Evolutionary conservation across 345 rosid species (phyloP), one percentile per base, ranked within the genome.

Genomic region (Zanthoxylum bungeanum): DNA sequence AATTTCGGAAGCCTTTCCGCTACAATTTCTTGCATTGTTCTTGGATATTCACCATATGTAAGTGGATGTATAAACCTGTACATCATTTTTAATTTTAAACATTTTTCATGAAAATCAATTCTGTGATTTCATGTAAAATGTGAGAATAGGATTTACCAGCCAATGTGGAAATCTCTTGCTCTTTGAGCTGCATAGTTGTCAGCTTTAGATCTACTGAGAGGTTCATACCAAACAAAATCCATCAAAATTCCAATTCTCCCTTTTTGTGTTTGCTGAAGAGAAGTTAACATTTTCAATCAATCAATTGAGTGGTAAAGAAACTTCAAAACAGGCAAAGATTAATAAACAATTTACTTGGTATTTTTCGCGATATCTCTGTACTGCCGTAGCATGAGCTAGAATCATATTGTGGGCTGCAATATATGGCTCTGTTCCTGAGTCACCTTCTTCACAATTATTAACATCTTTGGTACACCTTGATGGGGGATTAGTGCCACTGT

Each of bases 161-260:
- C 94, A 68, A 85, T 28, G 69, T 89, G 92, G 24, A 89, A 89
- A 66, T 89, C 94, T 76, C 91, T 82, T 21, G 90, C 90, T 76
- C 91, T 84, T 69, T 87, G 90, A 70, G 90, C 90, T 28, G 94
- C 91, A 58, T 79, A 61, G 36, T 79, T 81, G 71, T 89, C 90
- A 0, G 81, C 86, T 75, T 80, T 75, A 53, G 84, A 80, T 63
- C 76, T 62, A 34, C 86, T 87, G 7, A 85, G 85, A 52, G 90
- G 90, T 50, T 89, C 92, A 11, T 89, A 87, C 87, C 89, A 87
- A 21, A 70, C 82, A 64, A 89, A 87, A 72, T 89, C 95, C 74
- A 87, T 44, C 28, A 89, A 70, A 72, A 86, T 87, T 53, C 95
- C 95, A 28, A 89, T 84, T 56, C 75, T 85, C 8, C 94, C 94